A percentile compares a stretch with the other conserved stretches of the same genome.
These are phyloP conservation scores for Puccinia horiana DNA, from an alignment of 1,284 basidiomycete species.

Conservation along the genomic window DNA sequence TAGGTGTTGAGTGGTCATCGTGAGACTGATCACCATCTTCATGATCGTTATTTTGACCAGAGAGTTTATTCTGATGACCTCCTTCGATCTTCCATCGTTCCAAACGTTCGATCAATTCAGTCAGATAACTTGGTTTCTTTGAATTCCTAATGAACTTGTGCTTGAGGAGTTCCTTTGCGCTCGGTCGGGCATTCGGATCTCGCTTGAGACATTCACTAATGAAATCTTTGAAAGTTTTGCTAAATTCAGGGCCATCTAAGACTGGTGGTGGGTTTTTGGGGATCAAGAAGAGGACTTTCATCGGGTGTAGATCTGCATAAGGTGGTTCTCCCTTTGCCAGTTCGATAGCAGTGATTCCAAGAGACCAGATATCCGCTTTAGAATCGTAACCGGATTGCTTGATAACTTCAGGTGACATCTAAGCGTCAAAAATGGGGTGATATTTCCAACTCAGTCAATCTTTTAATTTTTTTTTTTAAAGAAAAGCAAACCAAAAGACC, in stretches of 20 bases:
- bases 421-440: conserved; percentile 65
- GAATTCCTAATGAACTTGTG: conserved; percentile 94
- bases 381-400: conserved; percentile 99
- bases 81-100: conserved; percentile 85
- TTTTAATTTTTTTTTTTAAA: background rate
- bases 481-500: background rate
- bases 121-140: conserved; percentile 88
- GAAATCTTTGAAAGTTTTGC: conserved; percentile 89
- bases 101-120: conserved; percentile 90
- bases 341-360: conserved; percentile 88
- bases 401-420: conserved; percentile 99
- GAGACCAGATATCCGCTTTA: conserved; percentile 81
- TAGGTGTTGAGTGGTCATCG: conserved; percentile 69
- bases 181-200: conserved; percentile 87
- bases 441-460: background rate
- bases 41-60: conserved; percentile 72
- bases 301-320: conserved; percentile 95
- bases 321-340: conserved; percentile 95
- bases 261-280: conserved; percentile 94
- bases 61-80: conserved; percentile 34
- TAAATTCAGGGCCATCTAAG: conserved; percentile 77
- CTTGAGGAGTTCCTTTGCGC: conserved; percentile 89
- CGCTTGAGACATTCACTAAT: conserved; percentile 88
- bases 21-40: conserved; percentile 66
- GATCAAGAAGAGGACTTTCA: conserved; percentile 98